These are phyloP conservation scores for Fonsecaea multimorphosa DNA, from an alignment of 2,329 filamentous ascomycete genomes.

Conservation along the genomic window DNA sequence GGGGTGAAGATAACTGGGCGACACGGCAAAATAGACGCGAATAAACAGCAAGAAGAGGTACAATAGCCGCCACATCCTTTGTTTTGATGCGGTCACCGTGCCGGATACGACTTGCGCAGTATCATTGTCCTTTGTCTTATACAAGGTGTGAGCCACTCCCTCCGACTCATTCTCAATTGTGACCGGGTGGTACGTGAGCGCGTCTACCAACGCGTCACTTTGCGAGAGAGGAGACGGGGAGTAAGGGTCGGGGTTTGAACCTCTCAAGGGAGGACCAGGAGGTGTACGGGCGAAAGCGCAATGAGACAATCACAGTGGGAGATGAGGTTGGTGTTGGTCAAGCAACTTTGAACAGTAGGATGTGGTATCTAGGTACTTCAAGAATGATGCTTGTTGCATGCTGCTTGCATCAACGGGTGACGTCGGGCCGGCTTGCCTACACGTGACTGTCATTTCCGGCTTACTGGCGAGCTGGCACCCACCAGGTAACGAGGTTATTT, in stretches of 20 bases:
- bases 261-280: not conserved
- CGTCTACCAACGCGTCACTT: conserved; percentile 28
- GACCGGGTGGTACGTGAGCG: conserved; percentile 25
- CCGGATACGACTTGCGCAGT: conserved; percentile 25
- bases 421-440: not conserved
- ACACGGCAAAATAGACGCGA: conserved; percentile 91
- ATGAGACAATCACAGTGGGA: not conserved
- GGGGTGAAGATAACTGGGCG: conserved; percentile 94
- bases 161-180: conserved; percentile 34
- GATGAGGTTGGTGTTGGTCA: not conserved
- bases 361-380: not conserved
- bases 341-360: not conserved
- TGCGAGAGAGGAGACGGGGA: not conserved
- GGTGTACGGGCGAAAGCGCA: too few relatives aligned
- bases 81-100: conserved; percentile 29
- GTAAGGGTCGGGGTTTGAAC: not conserved
- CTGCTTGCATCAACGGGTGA: not conserved
- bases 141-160: conserved; percentile 12
- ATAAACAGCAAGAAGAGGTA: conserved; percentile 85
- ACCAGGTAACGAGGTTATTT: too few relatives aligned
- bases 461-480: too few relatives aligned
- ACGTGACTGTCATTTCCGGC: not conserved
- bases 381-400: not conserved
- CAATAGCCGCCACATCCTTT: conserved; percentile 83
- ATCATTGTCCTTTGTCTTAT: conserved; percentile 32